Conservation (phyloP, 2,329 filamentous ascomycete genomes). For the Aureobasidium sp. region DNA sequence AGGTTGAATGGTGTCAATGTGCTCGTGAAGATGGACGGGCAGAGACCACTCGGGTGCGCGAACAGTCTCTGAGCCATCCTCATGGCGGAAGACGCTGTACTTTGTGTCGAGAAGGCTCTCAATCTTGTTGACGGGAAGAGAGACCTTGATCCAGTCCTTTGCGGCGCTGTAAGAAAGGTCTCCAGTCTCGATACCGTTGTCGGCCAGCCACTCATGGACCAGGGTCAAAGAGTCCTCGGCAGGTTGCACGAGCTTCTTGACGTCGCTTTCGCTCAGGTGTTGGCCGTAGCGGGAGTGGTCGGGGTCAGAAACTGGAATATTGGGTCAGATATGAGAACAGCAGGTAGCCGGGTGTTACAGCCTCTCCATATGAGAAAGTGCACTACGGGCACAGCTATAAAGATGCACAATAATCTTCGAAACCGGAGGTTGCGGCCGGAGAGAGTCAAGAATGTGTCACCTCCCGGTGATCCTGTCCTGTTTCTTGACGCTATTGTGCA, state of each 20-base stretch:
- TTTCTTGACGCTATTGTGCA: neutral
- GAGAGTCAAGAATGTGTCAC: neutral
- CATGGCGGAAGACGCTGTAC: slow-evolving; percentile 44
- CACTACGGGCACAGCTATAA: neutral
- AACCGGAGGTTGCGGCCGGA: neutral
- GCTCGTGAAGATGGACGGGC: slow-evolving; percentile 47
- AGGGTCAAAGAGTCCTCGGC: slow-evolving; percentile 43
- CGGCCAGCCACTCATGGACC: slow-evolving; percentile 49
- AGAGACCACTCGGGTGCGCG: slow-evolving; percentile 52
- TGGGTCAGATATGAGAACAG: neutral
- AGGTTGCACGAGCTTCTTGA: slow-evolving; percentile 47
- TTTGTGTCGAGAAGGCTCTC: slow-evolving; percentile 47
- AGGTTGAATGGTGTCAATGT: slow-evolving; percentile 53
- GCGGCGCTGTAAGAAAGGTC: slow-evolving; percentile 41
- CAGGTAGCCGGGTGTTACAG: neutral
- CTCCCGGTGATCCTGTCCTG: neutral
- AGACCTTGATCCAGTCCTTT: slow-evolving; percentile 50
- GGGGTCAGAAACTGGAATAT: slow-evolving; percentile 41
- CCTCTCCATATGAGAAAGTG: neutral
- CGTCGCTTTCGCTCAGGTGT: slow-evolving; percentile 44
- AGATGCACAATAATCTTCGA: neutral
- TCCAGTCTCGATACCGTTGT: slow-evolving; percentile 41
- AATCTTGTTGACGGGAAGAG: slow-evolving; percentile 43
- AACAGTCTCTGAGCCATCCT: slow-evolving; percentile 44
- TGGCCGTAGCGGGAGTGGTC: slow-evolving; percentile 45